Base-by-base conservation (phyloP, 1,139 yeast species). In the Suhomyces kunorum region DNA sequence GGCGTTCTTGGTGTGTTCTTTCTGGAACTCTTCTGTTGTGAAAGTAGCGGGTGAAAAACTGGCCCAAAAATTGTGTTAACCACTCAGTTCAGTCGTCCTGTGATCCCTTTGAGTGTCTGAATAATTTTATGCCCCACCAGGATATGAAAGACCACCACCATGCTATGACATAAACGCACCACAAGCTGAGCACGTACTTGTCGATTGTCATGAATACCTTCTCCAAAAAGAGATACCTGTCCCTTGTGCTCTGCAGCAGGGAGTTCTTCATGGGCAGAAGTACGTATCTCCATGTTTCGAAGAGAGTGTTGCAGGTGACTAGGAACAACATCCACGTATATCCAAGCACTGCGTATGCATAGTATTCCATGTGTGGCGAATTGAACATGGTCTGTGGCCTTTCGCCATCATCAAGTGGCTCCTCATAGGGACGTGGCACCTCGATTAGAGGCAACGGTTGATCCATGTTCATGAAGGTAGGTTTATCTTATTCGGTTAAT, bases 141-240 rank as follows among this genome's bases (percentile, higher is more conserved):
- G 89, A 80, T 3, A 76, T 65, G 6, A 82, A 62, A 30, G 88
- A 78, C 92, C 94, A 85, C 59, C 86, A 76, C 92, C 94, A 85
- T 1, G 76, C 58, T 6, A 83, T 75, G 19, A 82, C 79, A 42
- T 78, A 80, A 8, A 77, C 65, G 38, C 83, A 66, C 63, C 82
- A 72, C 15, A 78, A 53, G 18, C 76, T 63, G 34, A 78, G 59
- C 2, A 82, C 68, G 48, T 78, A 78, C 47, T 74, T 71, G 48
- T 79, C 76, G 7, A 59, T 56, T 3, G 59, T 46, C 30, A 46
- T 54, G 37, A 59, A 59, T 1, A 45, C 33, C 6, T 8, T 27
- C 2, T 38, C 44, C 9, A 61, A 36, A 2, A 26, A 38, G 0
- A 22, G 23, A 43, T 68, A 54, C 5, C 50, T 26, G 2, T 44